A percentile compares a stretch with the other conserved stretches of the same genome.
phyloP scores from a whole-genome alignment of 225 moss, liverwort and hornwort species.

The Marchantia polymorpha region DNA sequence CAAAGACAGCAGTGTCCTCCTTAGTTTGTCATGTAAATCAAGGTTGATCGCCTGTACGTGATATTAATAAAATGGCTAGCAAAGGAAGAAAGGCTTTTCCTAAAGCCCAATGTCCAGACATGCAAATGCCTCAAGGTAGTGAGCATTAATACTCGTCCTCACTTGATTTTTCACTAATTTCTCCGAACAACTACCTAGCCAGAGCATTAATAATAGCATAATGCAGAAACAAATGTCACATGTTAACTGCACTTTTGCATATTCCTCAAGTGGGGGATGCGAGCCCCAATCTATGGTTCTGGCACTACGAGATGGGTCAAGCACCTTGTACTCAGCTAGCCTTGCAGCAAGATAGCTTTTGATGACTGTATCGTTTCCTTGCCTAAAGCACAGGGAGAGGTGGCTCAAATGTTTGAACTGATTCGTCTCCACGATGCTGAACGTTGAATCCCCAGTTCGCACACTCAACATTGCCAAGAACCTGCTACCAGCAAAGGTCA shows the following conservation, averaged over 20 bases:
- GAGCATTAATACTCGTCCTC: neutral
- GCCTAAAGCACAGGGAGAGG: constrained; percentile 85
- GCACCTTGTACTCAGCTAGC: constrained; percentile 87
- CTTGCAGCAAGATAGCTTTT: constrained; percentile 91
- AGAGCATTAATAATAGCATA: neutral
- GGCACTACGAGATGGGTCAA: neutral
- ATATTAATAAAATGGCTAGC: neutral
- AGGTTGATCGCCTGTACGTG: constrained; percentile 69
- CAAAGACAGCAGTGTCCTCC: constrained; percentile 85
- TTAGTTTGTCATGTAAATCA: constrained; percentile 93
- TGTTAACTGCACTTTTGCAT: neutral
- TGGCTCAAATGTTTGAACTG: constrained; percentile 99
- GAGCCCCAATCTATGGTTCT: too few species aligned
- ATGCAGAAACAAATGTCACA: neutral
- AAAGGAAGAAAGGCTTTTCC: neutral
- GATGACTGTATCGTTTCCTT: constrained; percentile 87
- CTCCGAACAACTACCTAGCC: neutral
- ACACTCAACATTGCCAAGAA: constrained; percentile 80
- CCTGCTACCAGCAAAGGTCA: constrained; percentile 40
- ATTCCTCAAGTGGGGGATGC: neutral
- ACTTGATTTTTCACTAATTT: neutral
- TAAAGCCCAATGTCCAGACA: neutral
- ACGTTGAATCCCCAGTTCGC: constrained; percentile 83
- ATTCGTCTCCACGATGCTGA: constrained; percentile 92
- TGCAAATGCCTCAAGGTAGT: neutral